A percentile compares a stretch with the other conserved stretches of the same genome.
phyloP scores from a whole-genome alignment of 306 rosid species.

The Glycyrrhiza uralensis region DNA sequence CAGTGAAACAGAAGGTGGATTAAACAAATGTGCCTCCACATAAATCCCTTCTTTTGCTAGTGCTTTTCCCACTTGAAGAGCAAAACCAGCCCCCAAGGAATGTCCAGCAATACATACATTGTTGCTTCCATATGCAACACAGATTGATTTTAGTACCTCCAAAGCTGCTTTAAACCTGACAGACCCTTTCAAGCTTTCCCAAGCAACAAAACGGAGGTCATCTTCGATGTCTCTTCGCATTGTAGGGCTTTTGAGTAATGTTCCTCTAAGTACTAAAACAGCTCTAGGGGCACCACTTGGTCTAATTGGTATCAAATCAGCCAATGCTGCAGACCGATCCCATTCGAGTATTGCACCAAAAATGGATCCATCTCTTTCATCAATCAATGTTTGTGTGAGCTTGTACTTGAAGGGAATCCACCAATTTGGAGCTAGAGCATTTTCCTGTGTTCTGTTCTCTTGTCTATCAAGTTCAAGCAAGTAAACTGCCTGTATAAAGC shows the following conservation, averaged over 20 bases:
- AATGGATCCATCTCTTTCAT: constrained; percentile 87
- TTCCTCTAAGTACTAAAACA: constrained; percentile 85
- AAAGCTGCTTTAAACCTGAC: constrained; percentile 64
- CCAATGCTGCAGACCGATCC: constrained; percentile 78
- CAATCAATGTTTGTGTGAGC: constrained; percentile 56
- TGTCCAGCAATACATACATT: constrained; percentile 92
- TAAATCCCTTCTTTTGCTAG: constrained; percentile 79
- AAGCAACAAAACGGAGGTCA: constrained; percentile 90
- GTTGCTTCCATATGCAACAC: constrained; percentile 57
- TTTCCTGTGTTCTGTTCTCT: constrained; percentile 56
- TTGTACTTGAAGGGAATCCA: constrained; percentile 95
- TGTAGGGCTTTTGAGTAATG: constrained; percentile 81
- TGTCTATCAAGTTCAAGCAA: constrained; percentile 91
- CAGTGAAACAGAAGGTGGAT: constrained; percentile 92
- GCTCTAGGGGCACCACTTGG: constrained; percentile 93
- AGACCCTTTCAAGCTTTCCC: constrained; percentile 97
- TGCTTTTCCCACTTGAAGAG: constrained; percentile 83
- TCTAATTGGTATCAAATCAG: constrained; percentile 56
- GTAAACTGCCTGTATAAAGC: constrained; percentile 90
- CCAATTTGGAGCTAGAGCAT: constrained; percentile 89
- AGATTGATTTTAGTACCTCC: constrained; percentile 59
- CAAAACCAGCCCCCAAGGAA: constrained; percentile 93
- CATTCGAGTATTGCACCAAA: constrained; percentile 92
- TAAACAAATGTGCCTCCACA: constrained; percentile 86
- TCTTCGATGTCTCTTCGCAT: constrained; percentile 80